Evolutionary conservation across 805 yeast genomes (phyloP).

Genomic region (Teunomyces aglyptinius): DNA sequence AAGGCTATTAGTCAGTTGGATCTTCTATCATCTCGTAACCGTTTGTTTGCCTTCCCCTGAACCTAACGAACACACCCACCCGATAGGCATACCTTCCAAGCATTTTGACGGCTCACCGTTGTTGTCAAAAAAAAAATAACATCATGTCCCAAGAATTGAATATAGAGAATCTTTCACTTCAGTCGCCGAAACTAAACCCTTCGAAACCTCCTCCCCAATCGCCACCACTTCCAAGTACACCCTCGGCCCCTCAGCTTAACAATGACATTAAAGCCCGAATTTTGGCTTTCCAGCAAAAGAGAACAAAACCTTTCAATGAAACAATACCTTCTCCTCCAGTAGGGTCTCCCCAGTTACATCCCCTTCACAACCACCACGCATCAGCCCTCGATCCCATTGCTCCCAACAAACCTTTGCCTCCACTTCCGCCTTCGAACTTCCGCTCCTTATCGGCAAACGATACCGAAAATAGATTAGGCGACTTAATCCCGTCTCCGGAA

Average conservation of each 20-base stretch:
- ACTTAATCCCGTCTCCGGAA: constrained; percentile 10
- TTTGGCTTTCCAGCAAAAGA: constrained; percentile 81
- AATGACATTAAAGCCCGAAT: constrained; percentile 86
- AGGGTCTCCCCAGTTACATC: background rate
- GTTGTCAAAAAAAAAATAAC: background rate
- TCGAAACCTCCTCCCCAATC: constrained; percentile 5
- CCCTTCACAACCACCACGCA: constrained; percentile 14
- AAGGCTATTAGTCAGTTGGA: background rate
- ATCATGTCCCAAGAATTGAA: constrained; percentile 1
- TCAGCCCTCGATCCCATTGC: background rate
- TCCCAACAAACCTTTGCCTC: constrained; percentile 24
- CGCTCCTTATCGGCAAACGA: constrained; percentile 12
- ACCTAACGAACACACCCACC: no score
- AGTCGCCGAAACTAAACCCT: constrained; percentile 3
- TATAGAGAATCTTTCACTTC: background rate
- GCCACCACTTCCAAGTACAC: constrained; percentile 4
- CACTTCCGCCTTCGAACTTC: constrained; percentile 18
- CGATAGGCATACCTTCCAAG: no score
- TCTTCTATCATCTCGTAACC: background rate
- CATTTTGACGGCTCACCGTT: background rate
- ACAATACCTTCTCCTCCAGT: constrained; percentile 11
- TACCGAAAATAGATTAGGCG: constrained; percentile 1
- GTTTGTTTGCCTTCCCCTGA: background rate
- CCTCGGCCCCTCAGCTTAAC: constrained; percentile 11
- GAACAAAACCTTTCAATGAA: constrained; percentile 31